Conservation (phyloP, 495 filamentous ascomycete genomes). For the Cenococcum geophilum region DNA sequence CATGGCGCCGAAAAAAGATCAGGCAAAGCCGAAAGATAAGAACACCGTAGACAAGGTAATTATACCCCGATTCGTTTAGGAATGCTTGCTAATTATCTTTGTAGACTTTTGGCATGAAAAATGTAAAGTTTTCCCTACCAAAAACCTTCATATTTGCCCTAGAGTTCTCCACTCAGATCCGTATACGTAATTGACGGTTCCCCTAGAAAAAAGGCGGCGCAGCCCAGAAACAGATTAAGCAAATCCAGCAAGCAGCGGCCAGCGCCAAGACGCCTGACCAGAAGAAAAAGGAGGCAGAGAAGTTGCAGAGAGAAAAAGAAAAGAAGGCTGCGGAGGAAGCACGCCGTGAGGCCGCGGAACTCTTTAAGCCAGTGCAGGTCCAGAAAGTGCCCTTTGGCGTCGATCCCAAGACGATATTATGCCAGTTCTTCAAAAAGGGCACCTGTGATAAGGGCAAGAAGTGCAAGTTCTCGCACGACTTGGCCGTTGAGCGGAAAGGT, state of each 20-base stretch:
- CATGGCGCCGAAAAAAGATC: constrained; percentile 89
- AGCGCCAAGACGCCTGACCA: constrained; percentile 70
- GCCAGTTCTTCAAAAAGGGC: constrained; percentile 92
- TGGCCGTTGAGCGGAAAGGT: constrained; percentile 79
- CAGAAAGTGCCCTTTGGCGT: constrained; percentile 98
- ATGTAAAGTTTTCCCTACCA: constrained; percentile 47
- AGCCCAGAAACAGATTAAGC: constrained; percentile 82
- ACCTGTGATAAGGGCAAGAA: constrained; percentile 92
- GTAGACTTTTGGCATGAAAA: constrained; percentile 97
- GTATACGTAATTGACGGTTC: constrained; percentile 13
- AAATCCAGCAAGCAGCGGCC: constrained; percentile 64
- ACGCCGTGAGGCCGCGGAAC: constrained; percentile 66
- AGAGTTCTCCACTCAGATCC: constrained; percentile 12
- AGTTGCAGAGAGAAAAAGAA: constrained; percentile 73
- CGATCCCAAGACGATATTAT: constrained; percentile 97
- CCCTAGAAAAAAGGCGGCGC: constrained; percentile 81
- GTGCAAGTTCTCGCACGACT: constrained; percentile 96
- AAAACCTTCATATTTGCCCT: constrained; percentile 7
- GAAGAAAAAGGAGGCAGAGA: constrained; percentile 87
- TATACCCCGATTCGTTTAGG: constrained; percentile 8
- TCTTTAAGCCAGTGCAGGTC: constrained; percentile 90
- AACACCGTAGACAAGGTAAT: constrained; percentile 74
- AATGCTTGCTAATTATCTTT: constrained; percentile 27
- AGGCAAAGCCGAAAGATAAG: constrained; percentile 69
- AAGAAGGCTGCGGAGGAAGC: constrained; percentile 82